Evolutionary conservation across 164 flowering plant genomes (phyloP), one percentile per base, ranked within the genome.

Genomic region (Protea cynaroides): DNA sequence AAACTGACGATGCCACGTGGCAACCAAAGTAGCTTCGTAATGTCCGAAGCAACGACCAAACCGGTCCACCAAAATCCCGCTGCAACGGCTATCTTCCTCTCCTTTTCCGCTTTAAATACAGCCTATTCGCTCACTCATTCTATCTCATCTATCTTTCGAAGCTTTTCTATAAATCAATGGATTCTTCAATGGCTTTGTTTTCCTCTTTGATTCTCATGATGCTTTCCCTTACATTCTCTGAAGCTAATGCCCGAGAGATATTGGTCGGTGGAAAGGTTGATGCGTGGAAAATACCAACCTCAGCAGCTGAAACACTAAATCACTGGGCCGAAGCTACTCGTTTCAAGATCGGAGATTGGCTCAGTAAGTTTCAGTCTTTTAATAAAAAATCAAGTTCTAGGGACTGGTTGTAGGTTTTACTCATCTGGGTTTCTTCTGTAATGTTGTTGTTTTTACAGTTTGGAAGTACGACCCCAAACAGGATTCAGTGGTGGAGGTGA

Each of bases 401-500:
- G 46, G 19, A 37, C 13, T 29, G 4, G 1, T 29, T 29, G 3
- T 29, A 29, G 34, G 34, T 29, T 13, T 53, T 29, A 34, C 21
- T 8, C 23, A 1, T 38, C 7, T 44, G 0, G 21, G 11, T 53
- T 24, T 56, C 10, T 8, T 46, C 8, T n/a, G n/a, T n/a, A n/a
- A n/a, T n/a, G n/a, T n/a, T n/a, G n/a, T 68, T 1, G 40, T 10
- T 43, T 18, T 59, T 8, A 40, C 78, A 82, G 85, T 82, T 15
- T 82, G 80, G 80, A 74, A 72, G 34, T 78, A 74, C 57, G 78
- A 82, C 7, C 66, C 71, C 1, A 40, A 59, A 10, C 69, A 73
- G 18, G 83, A 82, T 49, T 82, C 83, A 1, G 86, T 82, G 15
- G 44, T 80, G 65, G 76, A 78, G 73, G 86, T 82, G 72, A 71